Conservation (phyloP, 1,284 basidiomycete genomes). For the Ganoderma lucidum region DNA sequence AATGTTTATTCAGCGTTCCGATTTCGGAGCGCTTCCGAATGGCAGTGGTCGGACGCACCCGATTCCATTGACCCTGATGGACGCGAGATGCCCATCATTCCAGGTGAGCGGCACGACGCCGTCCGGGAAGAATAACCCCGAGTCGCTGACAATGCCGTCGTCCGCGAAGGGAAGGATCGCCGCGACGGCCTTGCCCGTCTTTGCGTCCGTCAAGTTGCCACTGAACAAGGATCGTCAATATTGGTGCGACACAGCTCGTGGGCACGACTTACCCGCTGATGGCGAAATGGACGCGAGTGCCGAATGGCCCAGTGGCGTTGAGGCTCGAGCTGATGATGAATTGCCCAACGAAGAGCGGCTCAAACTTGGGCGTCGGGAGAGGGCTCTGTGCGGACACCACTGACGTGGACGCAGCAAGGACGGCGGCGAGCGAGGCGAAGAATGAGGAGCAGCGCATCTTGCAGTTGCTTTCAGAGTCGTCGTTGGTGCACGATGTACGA, state of each 20-base stretch:
- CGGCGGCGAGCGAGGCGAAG: neutral
- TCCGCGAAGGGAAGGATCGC: neutral
- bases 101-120: neutral
- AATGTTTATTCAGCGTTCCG: neutral
- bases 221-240: neutral
- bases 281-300: neutral
- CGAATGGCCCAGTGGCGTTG: constrained; percentile 1
- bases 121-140: constrained; percentile 1
- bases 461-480: neutral
- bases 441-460: constrained; percentile 1
- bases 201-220: constrained; percentile 5
- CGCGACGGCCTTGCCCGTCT: neutral
- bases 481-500: neutral
- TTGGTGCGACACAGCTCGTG: neutral
- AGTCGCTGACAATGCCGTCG: neutral
- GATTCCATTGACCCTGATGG: neutral
- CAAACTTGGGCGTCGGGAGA: neutral
- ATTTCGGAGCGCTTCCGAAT: neutral
- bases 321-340: neutral
- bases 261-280: constrained; percentile 3
- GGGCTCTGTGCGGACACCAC: neutral
- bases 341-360: neutral
- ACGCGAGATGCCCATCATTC: neutral
- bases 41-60: neutral
- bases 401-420: neutral